Conservation (phyloP, 2,329 filamentous ascomycete genomes). For the Trichoderma pleuroti region DNA sequence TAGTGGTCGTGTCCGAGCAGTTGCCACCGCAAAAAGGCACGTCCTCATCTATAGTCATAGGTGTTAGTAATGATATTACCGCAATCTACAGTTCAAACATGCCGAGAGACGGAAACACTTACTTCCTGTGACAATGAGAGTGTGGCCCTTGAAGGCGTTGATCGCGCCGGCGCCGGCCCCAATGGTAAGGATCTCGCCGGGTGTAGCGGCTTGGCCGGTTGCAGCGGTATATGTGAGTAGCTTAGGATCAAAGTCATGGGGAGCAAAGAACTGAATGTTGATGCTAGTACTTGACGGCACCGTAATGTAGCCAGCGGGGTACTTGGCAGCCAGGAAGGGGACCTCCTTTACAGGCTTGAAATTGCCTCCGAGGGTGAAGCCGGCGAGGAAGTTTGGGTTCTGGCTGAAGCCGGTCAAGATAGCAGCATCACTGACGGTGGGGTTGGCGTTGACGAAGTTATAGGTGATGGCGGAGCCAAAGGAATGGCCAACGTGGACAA, state of each 20-base stretch:
- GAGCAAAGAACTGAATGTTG: conserved; percentile 51
- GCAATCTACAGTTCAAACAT: no score
- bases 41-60: conserved; percentile 38
- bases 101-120: conserved; percentile 21
- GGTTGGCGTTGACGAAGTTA: conserved; percentile 49
- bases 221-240: conserved; percentile 45
- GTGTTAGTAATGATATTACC: background rate
- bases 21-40: conserved; percentile 60
- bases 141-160: conserved; percentile 49
- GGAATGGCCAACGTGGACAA: conserved; percentile 61
- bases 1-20: conserved; percentile 45
- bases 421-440: conserved; percentile 53
- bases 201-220: conserved; percentile 53
- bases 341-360: conserved; percentile 42
- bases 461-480: conserved; percentile 60
- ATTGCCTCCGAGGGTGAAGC: conserved; percentile 45
- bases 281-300: conserved; percentile 44
- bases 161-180: conserved; percentile 34
- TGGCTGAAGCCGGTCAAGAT: conserved; percentile 59
- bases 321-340: conserved; percentile 27
- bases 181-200: conserved; percentile 58
- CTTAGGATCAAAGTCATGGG: conserved; percentile 52
- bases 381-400: conserved; percentile 41
- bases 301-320: conserved; percentile 52
- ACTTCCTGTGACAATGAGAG: conserved; percentile 57